Evolutionary conservation across 1,139 yeast genomes (phyloP).

Genomic region (Kodamaea alishanica): DNA sequence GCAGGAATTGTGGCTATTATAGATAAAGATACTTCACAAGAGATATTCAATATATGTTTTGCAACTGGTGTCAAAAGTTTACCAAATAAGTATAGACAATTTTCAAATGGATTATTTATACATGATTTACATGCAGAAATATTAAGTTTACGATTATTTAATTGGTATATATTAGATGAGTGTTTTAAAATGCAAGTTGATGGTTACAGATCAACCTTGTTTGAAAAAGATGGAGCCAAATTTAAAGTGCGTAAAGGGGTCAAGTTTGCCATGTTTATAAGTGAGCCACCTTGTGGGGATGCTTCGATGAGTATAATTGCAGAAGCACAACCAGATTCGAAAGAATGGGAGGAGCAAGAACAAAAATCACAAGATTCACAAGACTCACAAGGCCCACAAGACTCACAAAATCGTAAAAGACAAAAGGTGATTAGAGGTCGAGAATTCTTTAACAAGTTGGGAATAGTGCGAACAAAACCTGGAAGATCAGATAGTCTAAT

Average conservation of each 20-base stretch:
- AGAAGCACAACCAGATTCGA: slow-evolving; percentile 10
- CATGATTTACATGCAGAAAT: slow-evolving; percentile 94
- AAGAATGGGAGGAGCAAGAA: slow-evolving; percentile 11
- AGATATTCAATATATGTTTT: slow-evolving; percentile 41
- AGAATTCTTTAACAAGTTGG: slow-evolving; percentile 51
- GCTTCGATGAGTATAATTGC: slow-evolving; percentile 53
- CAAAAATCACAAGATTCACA: neutral
- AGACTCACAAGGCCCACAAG: neutral
- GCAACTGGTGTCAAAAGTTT: slow-evolving; percentile 83
- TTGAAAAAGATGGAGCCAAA: slow-evolving; percentile 17
- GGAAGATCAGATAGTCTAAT: slow-evolving; percentile 75
- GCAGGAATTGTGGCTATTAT: slow-evolving; percentile 64
- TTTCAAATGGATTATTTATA: slow-evolving; percentile 55
- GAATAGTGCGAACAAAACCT: slow-evolving; percentile 83
- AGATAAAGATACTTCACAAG: slow-evolving; percentile 13
- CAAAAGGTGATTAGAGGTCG: slow-evolving; percentile 52
- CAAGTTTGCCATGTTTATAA: slow-evolving; percentile 57
- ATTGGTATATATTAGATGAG: slow-evolving; percentile 38
- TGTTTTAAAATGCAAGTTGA: slow-evolving; percentile 10
- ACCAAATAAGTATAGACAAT: slow-evolving; percentile 48
- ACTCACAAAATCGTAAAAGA: slow-evolving; percentile 1
- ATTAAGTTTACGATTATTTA: slow-evolving; percentile 65
- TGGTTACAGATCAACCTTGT: slow-evolving; percentile 11
- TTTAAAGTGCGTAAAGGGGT: slow-evolving; percentile 27
- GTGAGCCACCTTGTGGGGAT: slow-evolving; percentile 93